These are phyloP conservation scores for Suhomyces xylopsoci DNA, from an alignment of 805 yeast genomes.

Conservation along the genomic window DNA sequence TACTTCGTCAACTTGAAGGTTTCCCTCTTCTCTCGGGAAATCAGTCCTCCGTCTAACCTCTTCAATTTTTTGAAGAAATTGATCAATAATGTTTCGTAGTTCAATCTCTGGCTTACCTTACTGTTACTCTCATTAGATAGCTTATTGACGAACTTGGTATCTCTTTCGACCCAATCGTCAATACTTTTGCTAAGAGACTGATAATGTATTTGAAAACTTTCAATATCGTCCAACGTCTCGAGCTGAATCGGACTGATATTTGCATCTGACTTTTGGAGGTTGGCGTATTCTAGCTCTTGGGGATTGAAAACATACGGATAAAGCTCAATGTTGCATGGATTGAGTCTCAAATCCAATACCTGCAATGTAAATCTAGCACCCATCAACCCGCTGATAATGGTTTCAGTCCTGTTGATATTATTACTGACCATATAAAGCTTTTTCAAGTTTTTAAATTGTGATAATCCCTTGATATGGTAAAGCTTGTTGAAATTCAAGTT, in stretches of 20 bases:
- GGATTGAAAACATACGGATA: conserved; percentile 56
- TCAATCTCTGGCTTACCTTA: conserved; percentile 22
- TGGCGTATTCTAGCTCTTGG: conserved; percentile 30
- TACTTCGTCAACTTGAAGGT: neutral
- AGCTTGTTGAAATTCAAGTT: conserved; percentile 51
- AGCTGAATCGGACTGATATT: conserved; percentile 38
- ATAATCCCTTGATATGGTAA: conserved; percentile 30
- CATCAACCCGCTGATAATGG: conserved; percentile 28
- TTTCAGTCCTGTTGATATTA: conserved; percentile 32
- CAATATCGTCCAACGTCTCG: conserved; percentile 50
- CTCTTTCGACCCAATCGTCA: conserved; percentile 41
- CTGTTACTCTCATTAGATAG: conserved; percentile 18
- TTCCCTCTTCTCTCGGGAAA: conserved; percentile 14
- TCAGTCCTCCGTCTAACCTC: conserved; percentile 35
- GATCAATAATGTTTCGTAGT: conserved; percentile 34
- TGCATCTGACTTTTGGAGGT: conserved; percentile 8
- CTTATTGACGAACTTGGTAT: conserved; percentile 25
- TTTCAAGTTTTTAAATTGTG: conserved; percentile 31
- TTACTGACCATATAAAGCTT: conserved; percentile 47
- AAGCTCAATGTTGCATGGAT: conserved; percentile 44
- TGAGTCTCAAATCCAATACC: conserved; percentile 47
- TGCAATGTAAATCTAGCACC: conserved; percentile 31
- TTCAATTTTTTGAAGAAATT: conserved; percentile 31
- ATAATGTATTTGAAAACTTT: conserved; percentile 48
- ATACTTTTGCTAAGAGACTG: conserved; percentile 36